Evolutionary conservation across 2,329 filamentous ascomycete species (phyloP).

Genomic region (Dryadomyces sulphureus): DNA sequence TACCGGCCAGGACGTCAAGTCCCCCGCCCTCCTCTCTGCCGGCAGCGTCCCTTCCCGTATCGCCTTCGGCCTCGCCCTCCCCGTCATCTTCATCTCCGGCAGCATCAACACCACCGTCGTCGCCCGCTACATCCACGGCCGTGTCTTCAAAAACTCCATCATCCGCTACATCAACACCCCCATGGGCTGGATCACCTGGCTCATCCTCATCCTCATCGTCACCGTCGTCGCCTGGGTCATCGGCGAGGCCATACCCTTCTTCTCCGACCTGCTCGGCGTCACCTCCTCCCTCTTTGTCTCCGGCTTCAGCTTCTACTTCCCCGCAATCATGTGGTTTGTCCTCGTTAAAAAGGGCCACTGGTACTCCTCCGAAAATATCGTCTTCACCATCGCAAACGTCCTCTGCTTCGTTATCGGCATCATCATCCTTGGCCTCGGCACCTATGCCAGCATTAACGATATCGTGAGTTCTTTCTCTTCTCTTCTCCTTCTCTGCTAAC

Average conservation of each 20-base stretch:
- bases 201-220: conserved; percentile 37
- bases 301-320: conserved; percentile 25
- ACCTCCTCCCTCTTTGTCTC: conserved; percentile 35
- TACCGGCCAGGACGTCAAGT: conserved; percentile 40
- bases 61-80: conserved; percentile 54
- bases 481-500: neutral
- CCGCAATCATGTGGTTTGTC: conserved; percentile 19
- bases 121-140: conserved; percentile 29
- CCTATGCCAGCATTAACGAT: conserved; percentile 7
- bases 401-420: conserved; percentile 5
- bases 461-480: conserved; percentile 2
- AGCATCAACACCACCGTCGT: conserved; percentile 15
- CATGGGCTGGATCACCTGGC: conserved; percentile 35
- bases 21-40: conserved; percentile 54
- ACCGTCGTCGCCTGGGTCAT: conserved; percentile 57
- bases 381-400: conserved; percentile 2
- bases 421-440: conserved; percentile 3
- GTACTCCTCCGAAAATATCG: conserved; percentile 13
- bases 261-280: conserved; percentile 49
- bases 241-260: conserved; percentile 59
- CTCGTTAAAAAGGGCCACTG: conserved; percentile 18
- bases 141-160: conserved; percentile 27
- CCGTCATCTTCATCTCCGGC: conserved; percentile 61
- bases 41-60: conserved; percentile 44
- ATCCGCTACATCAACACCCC: conserved; percentile 32